Conservation (phyloP, 2,329 filamentous ascomycete species). For the Xylaria arbuscula region DNA sequence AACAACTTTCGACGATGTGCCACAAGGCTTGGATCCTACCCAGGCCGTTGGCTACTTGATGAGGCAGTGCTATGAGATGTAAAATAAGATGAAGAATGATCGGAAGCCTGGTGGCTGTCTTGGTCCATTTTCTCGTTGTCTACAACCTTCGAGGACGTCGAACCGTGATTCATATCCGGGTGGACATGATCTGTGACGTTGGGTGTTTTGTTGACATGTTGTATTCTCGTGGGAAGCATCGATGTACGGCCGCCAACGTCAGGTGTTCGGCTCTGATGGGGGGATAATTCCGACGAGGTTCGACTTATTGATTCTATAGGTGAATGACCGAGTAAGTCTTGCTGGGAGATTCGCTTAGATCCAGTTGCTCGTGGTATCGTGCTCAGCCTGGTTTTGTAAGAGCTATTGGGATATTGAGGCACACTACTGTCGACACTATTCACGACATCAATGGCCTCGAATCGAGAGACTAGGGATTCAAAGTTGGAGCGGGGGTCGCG, state of each 20-base stretch:
- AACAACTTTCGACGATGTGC: slow-evolving; percentile 50
- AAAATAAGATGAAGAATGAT: slow-evolving; percentile 7
- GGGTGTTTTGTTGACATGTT: slow-evolving; percentile 9
- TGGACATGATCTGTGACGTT: neutral
- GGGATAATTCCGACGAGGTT: slow-evolving; percentile 33
- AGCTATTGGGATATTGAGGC: slow-evolving; percentile 11
- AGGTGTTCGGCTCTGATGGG: slow-evolving; percentile 31
- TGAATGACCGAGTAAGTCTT: slow-evolving; percentile 6
- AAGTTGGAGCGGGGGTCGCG: slow-evolving; percentile 41
- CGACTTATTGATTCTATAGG: slow-evolving; percentile 15
- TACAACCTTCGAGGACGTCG: neutral
- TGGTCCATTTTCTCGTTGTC: slow-evolving; percentile 11
- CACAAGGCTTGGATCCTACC: slow-evolving; percentile 47
- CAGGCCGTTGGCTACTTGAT: slow-evolving; percentile 36
- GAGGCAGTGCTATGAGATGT: slow-evolving; percentile 30
- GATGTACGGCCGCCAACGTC: slow-evolving; percentile 10
- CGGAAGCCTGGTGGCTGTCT: slow-evolving; percentile 14
- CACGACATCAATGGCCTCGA: slow-evolving; percentile 49
- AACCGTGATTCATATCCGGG: neutral
- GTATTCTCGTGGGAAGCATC: slow-evolving; percentile 33
- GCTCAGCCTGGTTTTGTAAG: slow-evolving; percentile 19
- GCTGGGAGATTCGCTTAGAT: neutral
- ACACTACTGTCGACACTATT: slow-evolving; percentile 37
- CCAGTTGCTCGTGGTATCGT: slow-evolving; percentile 27
- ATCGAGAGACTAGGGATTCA: slow-evolving; percentile 51